phyloP scores from a whole-genome alignment of 2,329 filamentous ascomycete genomes.

The Fusarium irregulare region DNA sequence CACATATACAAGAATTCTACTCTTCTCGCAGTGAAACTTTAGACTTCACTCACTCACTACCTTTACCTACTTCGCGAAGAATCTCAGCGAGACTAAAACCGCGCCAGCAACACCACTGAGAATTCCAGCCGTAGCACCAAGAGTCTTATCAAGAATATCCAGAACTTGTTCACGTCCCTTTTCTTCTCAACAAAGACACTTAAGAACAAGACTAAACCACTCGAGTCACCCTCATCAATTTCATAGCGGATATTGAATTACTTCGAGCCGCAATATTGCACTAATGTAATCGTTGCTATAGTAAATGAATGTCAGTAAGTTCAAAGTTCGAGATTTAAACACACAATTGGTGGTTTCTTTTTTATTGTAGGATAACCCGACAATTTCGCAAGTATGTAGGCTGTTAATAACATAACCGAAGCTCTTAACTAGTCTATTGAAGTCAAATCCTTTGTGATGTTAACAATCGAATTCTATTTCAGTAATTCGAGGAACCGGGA shows the following conservation, averaged over 20 bases:
- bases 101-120: background rate
- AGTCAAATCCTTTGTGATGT: background rate
- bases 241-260: too few relatives aligned
- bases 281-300: too few relatives aligned
- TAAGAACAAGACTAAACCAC: too few relatives aligned
- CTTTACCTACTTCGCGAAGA: background rate
- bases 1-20: background rate
- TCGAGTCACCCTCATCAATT: too few relatives aligned
- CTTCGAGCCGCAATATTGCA: too few relatives aligned
- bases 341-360: background rate
- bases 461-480: background rate
- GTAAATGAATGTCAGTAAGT: too few relatives aligned
- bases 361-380: background rate
- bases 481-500: background rate
- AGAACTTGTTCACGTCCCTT: background rate
- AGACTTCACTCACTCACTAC: background rate
- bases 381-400: background rate
- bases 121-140: background rate
- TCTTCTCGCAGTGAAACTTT: background rate
- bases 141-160: background rate
- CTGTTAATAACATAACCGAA: background rate
- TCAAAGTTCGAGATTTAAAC: background rate
- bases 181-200: too few relatives aligned
- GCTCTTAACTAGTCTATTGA: background rate
- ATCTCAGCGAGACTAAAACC: too few relatives aligned